Percentiles rank a stretch among this genome's conserved stretches.
Evolutionary conservation across 495 filamentous ascomycete genomes (phyloP).

Genomic region (Penicillium paxilli): DNA sequence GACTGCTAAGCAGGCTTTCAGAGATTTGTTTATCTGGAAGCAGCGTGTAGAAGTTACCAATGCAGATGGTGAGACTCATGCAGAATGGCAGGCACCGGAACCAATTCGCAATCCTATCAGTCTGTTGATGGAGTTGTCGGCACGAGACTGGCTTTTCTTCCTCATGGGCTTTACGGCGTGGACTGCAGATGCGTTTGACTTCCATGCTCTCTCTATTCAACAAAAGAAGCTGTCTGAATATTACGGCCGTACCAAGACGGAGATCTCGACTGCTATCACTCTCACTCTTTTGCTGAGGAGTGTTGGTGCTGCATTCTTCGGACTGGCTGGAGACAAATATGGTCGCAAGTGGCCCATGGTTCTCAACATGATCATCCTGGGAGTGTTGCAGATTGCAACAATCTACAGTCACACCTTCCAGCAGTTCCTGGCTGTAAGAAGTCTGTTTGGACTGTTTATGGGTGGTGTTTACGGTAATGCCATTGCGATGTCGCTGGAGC

Average conservation of each 20-base stretch:
- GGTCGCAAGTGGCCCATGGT: conserved; percentile 86
- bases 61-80: conserved; percentile 47
- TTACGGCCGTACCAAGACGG: conserved; percentile 63
- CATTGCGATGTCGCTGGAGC: conserved; percentile 79
- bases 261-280: conserved; percentile 71
- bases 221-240: conserved; percentile 67
- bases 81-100: conserved; percentile 61
- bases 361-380: conserved; percentile 64
- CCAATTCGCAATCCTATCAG: conserved; percentile 62
- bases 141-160: conserved; percentile 63
- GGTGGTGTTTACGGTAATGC: conserved; percentile 80
- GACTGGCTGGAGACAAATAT: conserved; percentile 69
- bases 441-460: conserved; percentile 80
- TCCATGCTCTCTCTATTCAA: conserved; percentile 73
- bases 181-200: conserved; percentile 75
- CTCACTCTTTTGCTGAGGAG: conserved; percentile 70
- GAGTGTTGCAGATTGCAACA: conserved; percentile 68
- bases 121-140: conserved; percentile 55
- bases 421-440: conserved; percentile 68
- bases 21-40: conserved; percentile 68
- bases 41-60: conserved; percentile 64
- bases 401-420: conserved; percentile 67
- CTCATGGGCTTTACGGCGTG: conserved; percentile 62
- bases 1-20: conserved; percentile 57
- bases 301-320: conserved; percentile 69